Percentiles rank a stretch among this genome's conserved stretches.
Evolutionary conservation across 257 asterid species (phyloP).

Genomic region (Coffea eugenioides): DNA sequence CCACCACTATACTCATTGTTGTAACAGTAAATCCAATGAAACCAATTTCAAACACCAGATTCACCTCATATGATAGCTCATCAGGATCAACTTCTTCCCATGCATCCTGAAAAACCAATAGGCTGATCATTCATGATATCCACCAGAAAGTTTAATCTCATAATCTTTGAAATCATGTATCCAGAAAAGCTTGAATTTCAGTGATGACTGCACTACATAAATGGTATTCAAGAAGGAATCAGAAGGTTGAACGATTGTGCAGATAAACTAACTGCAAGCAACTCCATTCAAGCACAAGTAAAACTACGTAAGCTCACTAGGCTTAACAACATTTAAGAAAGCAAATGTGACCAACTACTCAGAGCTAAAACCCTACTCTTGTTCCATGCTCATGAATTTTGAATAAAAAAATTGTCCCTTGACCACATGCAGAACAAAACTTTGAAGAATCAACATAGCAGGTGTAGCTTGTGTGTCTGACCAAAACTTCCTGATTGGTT

Average conservation of each 20-base stretch:
- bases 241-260: neutral
- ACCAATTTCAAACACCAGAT: conserved; percentile 1
- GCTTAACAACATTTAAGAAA: neutral
- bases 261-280: neutral
- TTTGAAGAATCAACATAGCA: neutral
- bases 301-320: neutral
- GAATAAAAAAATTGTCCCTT: neutral
- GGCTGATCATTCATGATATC: neutral
- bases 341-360: neutral
- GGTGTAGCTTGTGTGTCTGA: neutral
- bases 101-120: conserved; percentile 52
- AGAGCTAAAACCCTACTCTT: neutral
- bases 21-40: neutral
- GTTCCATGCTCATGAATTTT: too few relatives aligned
- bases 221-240: neutral
- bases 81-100: conserved; percentile 96
- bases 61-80: conserved; percentile 91
- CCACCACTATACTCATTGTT: neutral
- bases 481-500: neutral
- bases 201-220: neutral
- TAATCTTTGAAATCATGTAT: neutral
- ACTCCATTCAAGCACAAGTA: neutral
- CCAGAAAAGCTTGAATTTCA: neutral
- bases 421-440: neutral
- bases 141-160: neutral